Conservation (phyloP, 2,329 filamentous ascomycete species). For the Didymella exigua region DNA sequence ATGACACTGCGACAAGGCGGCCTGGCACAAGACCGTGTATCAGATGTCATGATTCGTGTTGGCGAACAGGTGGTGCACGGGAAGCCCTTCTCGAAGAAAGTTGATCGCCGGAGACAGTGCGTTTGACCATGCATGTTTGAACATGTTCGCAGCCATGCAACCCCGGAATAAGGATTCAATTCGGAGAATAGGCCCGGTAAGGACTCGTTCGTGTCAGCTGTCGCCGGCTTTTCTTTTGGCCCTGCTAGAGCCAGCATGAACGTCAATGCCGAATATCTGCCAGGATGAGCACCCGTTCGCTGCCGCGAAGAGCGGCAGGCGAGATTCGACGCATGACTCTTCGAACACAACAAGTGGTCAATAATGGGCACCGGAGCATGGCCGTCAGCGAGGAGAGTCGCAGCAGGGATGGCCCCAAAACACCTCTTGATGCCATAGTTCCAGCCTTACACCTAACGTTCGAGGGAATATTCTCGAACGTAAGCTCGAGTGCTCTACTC, state of each 20-base stretch:
- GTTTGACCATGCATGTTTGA: constrained; percentile 26
- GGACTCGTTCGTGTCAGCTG: constrained; percentile 22
- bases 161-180: constrained; percentile 19
- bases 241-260: constrained; percentile 18
- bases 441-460: constrained; percentile 24
- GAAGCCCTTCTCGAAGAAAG: constrained; percentile 32
- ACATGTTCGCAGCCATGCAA: constrained; percentile 36
- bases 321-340: constrained; percentile 4
- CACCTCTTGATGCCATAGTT: constrained; percentile 8
- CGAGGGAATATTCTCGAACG: constrained; percentile 15
- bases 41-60: constrained; percentile 24
- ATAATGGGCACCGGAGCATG: constrained; percentile 9
- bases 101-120: constrained; percentile 21
- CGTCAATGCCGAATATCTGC: constrained; percentile 26
- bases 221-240: constrained; percentile 21
- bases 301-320: constrained; percentile 20
- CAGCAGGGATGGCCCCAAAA: constrained; percentile 12
- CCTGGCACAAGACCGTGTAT: constrained; percentile 11
- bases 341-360: constrained; percentile 5
- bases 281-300: constrained; percentile 20
- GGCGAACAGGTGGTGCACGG: constrained; percentile 32
- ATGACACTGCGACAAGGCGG: constrained; percentile 11
- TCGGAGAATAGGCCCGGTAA: constrained; percentile 7
- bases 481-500: constrained; percentile 10
- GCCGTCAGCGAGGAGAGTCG: constrained; percentile 9